Conservation (phyloP, 2,329 filamentous ascomycete genomes). For the Penicillium palitans region DNA sequence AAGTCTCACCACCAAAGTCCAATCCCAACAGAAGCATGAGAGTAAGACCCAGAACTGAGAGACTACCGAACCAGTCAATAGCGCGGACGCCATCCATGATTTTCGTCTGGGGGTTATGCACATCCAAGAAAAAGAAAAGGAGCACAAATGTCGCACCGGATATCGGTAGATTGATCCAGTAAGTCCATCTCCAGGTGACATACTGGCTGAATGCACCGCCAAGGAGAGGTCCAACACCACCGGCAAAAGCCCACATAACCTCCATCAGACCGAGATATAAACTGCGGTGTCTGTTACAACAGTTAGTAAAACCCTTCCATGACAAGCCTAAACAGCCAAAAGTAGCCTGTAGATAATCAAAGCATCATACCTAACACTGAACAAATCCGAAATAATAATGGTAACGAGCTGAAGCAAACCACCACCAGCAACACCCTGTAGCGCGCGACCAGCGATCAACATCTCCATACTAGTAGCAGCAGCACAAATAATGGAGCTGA, state of each 20-base stretch:
- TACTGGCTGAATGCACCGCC: slow-evolving; percentile 52
- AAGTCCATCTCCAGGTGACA: slow-evolving; percentile 54
- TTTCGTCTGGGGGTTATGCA: slow-evolving; percentile 56
- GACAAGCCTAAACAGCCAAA: too few relatives aligned
- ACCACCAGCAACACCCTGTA: slow-evolving; percentile 57
- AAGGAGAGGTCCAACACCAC: slow-evolving; percentile 54
- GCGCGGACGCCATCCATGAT: slow-evolving; percentile 52
- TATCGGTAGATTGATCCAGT: slow-evolving; percentile 58
- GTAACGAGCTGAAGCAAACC: slow-evolving; percentile 55
- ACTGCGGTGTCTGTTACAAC: slow-evolving; percentile 41
- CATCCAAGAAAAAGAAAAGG: slow-evolving; percentile 54
- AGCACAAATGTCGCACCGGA: slow-evolving; percentile 51
- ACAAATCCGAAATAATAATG: slow-evolving; percentile 58
- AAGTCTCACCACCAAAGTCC: slow-evolving; percentile 55
- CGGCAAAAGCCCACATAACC: slow-evolving; percentile 57
- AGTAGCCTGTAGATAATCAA: background rate
- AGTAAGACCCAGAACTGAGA: slow-evolving; percentile 53
- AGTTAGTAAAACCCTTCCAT: background rate
- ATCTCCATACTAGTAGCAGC: slow-evolving; percentile 50
- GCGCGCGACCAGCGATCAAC: slow-evolving; percentile 54
- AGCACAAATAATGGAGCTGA: slow-evolving; percentile 53
- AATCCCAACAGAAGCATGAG: slow-evolving; percentile 56
- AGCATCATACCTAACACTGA: slow-evolving; percentile 47
- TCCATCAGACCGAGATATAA: slow-evolving; percentile 55
- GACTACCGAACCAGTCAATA: slow-evolving; percentile 56